Conservation (phyloP, 1,284 basidiomycete species). For the Phlebopus sp. region DNA sequence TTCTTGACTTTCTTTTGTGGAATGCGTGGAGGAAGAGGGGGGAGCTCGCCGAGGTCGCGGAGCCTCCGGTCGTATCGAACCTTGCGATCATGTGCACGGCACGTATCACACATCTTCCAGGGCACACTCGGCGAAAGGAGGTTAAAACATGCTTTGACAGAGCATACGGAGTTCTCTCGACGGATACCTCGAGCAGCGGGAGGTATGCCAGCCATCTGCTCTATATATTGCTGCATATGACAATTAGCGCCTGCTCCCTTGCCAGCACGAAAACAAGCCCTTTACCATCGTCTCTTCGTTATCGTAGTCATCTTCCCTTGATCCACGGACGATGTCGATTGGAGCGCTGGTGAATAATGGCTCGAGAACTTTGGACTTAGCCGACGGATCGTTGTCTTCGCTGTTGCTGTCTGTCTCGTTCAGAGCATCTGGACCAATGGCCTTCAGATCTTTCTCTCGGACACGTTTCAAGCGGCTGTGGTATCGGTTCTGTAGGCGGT, state of each 20-base stretch:
- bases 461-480: conserved; percentile 52
- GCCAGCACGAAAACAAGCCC: neutral
- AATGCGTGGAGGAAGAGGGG: neutral
- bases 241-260: neutral
- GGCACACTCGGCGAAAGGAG: conserved; percentile 40
- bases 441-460: conserved; percentile 44
- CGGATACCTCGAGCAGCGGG: conserved; percentile 34
- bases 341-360: conserved; percentile 4
- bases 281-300: conserved; percentile 3
- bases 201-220: conserved; percentile 20
- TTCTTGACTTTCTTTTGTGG: conserved; percentile 13
- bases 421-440: conserved; percentile 22
- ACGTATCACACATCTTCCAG: conserved; percentile 46
- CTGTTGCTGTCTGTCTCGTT: neutral
- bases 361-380: neutral
- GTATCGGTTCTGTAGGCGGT: conserved; percentile 51
- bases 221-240: conserved; percentile 2
- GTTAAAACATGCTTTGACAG: conserved; percentile 43
- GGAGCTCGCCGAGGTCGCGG: conserved; percentile 14
- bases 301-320: conserved; percentile 4
- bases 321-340: conserved; percentile 4
- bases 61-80: conserved; percentile 28
- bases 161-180: conserved; percentile 38
- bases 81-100: conserved; percentile 37
- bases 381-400: neutral